Evolutionary conservation across 495 filamentous ascomycete genomes (phyloP), one percentile per base, ranked within the genome.

Genomic region (Daldinia vernicosa): DNA sequence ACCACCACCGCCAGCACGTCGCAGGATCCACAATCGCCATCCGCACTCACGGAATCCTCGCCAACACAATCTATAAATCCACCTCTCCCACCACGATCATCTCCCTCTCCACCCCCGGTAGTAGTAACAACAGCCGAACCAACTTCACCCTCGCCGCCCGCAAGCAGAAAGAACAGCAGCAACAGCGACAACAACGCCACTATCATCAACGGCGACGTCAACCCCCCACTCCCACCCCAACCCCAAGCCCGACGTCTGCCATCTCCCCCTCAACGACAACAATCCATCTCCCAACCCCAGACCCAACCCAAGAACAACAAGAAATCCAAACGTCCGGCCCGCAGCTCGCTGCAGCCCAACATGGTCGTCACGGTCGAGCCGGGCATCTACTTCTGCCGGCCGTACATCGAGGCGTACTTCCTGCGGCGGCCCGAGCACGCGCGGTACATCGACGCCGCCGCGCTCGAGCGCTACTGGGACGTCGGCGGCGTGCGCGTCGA

Each of bases 401-500:
- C 87, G 55, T 89, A 89, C 52, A 80, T 92, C 64, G 79, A 87
- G 72, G 84, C 82, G 30, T 85, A 85, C 69, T 89, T 93, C 80
- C 84, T 93, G 33, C 83, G 83, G 22, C 83, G 89, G 69, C 83
- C 87, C 0, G 75, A 83, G 52, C 90, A 93, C 62, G 81, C 83
- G 19, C 81, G 84, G 45, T 95, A 88, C 75, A 94, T 98, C 80
- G 86, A 97, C 82, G 85, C 85, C 63, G 83, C 87, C 3, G 87
- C 90, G 37, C 84, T 96, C 3, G 86, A 87, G 15, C 84, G 85
- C 68, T 97, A 92, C 74, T 90, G 91, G 69, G 83, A 83, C 27
- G 89, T 97, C 24, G 95, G 95, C 17, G 95, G 95, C 14, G 93
- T 95, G 30, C 86, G 95, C 37, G 95, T 98, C 68, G 95, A 98